Evolutionary conservation across 768 basidiomycete genomes (phyloP), one percentile per base, ranked within the genome.

Genomic region (Calvatia gigantea): DNA sequence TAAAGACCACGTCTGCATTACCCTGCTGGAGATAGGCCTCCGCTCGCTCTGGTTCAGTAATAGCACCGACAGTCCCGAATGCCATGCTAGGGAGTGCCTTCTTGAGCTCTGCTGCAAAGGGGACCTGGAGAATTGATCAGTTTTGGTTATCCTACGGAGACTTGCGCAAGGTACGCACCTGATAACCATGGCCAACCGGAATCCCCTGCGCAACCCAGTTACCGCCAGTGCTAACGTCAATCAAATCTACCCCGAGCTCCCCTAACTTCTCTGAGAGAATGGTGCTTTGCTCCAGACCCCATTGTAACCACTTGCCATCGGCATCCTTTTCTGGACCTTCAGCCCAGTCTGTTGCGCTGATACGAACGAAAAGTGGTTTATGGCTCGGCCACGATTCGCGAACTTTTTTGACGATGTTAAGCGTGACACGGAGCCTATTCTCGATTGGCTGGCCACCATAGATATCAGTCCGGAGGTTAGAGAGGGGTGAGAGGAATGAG

Each of bases 231-330:
- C 80, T 84, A 45, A 77, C 76, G 67, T 94, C 89, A 50, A 95
- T 66, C n/a, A 95, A 70, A 64, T 93, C 91, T 6, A 92, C 76
- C 6, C 87, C 88, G 4, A 83, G 61, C 56, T 82, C 73, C 62
- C 78, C 66, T 62, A 92, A 66, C 64, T 82, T 77, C 9, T 76
- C 76, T 1, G 76, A 75, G 25, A 85, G 75, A 29, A 84, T 62
- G 25, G 74, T 84, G 64, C 80, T 88, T 69, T 94, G 91, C 64
- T 91, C 85, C 49, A 91, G 73, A 9, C 90, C 91, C 88, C 90
- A 90, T 49, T 82, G 77, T 55, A 74, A 76, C 81, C 81, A 90
- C 51, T 70, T 67, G 12, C 80, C 84, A 17, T 81, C 65, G 65
- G 73, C 69, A 72, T 79, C 65, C 74, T 78, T 70, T 82, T 87